Evolutionary conservation across 331 rosid species (phyloP).

Genomic region (Prunus yedoensis): DNA sequence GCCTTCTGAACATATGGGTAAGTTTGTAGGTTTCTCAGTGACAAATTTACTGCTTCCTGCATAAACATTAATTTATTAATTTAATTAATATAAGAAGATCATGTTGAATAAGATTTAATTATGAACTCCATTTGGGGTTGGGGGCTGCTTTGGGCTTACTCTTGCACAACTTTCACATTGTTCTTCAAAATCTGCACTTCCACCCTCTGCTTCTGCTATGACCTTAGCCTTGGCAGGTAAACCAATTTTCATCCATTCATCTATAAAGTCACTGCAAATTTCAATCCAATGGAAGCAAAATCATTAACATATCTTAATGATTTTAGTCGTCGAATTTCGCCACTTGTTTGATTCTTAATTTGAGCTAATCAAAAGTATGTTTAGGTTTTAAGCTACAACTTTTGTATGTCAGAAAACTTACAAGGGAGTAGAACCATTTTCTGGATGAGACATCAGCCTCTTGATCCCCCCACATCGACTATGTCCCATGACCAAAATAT

Average conservation of each 20-base stretch:
- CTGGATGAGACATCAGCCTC: conserved; percentile 66
- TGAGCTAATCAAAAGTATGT: no score
- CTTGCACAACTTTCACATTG: conserved; percentile 24
- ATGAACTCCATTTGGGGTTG: no score
- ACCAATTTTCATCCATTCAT: conserved; percentile 63
- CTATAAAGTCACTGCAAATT: conserved; percentile 53
- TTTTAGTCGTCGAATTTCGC: no score
- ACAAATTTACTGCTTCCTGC: conserved; percentile 67
- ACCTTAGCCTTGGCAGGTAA: conserved; percentile 42
- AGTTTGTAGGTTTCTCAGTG: conserved; percentile 42
- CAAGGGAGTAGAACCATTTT: conserved; percentile 44
- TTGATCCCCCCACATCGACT: conserved; percentile 61
- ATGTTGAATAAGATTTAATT: no score
- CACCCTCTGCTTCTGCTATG: conserved; percentile 4
- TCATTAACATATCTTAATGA: no score
- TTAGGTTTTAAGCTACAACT: not conserved
- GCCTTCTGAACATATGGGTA: conserved; percentile 48
- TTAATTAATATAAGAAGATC: no score
- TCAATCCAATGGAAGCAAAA: conserved; percentile 10
- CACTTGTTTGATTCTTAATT: no score
- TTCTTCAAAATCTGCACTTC: not conserved
- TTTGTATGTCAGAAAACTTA: conserved; percentile 25
- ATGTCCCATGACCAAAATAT: conserved; percentile 66
- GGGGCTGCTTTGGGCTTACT: conserved; percentile 10
- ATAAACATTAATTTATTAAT: not conserved